Percentiles rank a stretch among this genome's conserved stretches.
phyloP scores from a whole-genome alignment of 495 filamentous ascomycete species.

The Neurospora cerealis region DNA sequence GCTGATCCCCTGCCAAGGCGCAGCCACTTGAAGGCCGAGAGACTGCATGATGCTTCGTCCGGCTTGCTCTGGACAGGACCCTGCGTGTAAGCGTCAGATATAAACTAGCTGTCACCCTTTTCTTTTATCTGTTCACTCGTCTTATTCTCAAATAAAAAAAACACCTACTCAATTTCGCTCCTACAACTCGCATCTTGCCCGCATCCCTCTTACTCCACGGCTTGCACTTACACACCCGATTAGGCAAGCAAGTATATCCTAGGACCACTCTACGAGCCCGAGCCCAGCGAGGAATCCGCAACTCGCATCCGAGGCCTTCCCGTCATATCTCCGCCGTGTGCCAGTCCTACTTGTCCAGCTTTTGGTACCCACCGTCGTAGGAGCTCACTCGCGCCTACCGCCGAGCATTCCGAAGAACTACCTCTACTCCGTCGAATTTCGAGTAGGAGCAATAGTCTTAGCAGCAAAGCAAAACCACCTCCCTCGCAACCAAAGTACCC shows the following conservation, averaged over 20 bases:
- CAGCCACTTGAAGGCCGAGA: neutral
- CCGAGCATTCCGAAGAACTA: slow-evolving; percentile 7
- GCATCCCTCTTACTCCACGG: neutral
- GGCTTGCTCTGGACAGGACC: neutral
- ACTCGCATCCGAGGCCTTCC: slow-evolving; percentile 11
- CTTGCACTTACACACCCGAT: neutral
- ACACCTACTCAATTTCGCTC: neutral
- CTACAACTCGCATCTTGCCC: neutral
- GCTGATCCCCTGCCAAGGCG: slow-evolving; percentile 9
- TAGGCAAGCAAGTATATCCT: slow-evolving; percentile 48
- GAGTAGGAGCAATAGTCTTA: slow-evolving; percentile 13
- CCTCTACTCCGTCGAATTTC: slow-evolving; percentile 12
- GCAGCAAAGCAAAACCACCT: slow-evolving; percentile 2
- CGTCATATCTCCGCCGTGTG: slow-evolving; percentile 25
- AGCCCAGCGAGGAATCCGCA: slow-evolving; percentile 21
- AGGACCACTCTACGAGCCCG: slow-evolving; percentile 35
- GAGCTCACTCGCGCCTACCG: neutral
- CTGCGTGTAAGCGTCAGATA: neutral
- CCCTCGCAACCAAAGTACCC: slow-evolving; percentile 4
- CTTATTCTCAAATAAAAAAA: neutral
- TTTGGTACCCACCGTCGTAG: neutral
- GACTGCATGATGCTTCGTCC: neutral
- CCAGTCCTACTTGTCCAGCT: slow-evolving; percentile 14
- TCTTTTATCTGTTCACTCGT: neutral
- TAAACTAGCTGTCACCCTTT: neutral